Base-by-base conservation (phyloP, 108 stramenopile species). In the Nitzschia sp. region DNA sequence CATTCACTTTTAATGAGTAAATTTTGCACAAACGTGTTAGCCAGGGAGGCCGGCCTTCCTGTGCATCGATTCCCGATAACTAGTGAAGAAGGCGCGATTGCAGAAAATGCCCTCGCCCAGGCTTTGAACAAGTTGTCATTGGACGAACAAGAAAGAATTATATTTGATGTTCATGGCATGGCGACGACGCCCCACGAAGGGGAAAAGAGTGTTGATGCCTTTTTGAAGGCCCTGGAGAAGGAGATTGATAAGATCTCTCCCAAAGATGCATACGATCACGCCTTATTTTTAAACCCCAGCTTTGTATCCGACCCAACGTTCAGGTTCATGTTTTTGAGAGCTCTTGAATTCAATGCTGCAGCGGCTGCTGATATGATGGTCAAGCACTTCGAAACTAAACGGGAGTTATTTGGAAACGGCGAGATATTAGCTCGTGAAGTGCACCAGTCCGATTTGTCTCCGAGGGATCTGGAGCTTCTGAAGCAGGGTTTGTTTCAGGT, bases 261-360 rank as follows among this genome's bases (percentile, higher is more conserved):
- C n/a, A 73, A 73, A 30, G 33, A 24, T 25, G 72, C 72, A 17
- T 73, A 65, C 30, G 55, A 64, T 38, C 59, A 61, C 15, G 69
- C 78, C 1, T 0, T 58, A 18, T 29, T 46, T 13, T 17, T 75
- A 19, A 67, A 65, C 38, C 33, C 46, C 8, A 51, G 32, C 13
- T 82, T n/a, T n/a, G 77, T 82, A 13, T 19, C n/a, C 33, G 32
- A 33, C 17, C 2, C 13, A 17, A 38, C 59, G 17, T 82, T 82
- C 42, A 73, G 69, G 3, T 54, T 82, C 9, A 57, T 61, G 57
- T 82, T 82, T 53, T 51, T 82, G 18, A 59, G 81, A n/a, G 54
- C 59, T 46, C 78, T 79, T 54, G 26, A 36, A 5, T 82, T 74
- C 36, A 48, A 82, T 64, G 42, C 68, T 0, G 38, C 28, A 4